Base-by-base conservation (phyloP, 495 filamentous ascomycete genomes). In the Stereocaulon alpinum region DNA sequence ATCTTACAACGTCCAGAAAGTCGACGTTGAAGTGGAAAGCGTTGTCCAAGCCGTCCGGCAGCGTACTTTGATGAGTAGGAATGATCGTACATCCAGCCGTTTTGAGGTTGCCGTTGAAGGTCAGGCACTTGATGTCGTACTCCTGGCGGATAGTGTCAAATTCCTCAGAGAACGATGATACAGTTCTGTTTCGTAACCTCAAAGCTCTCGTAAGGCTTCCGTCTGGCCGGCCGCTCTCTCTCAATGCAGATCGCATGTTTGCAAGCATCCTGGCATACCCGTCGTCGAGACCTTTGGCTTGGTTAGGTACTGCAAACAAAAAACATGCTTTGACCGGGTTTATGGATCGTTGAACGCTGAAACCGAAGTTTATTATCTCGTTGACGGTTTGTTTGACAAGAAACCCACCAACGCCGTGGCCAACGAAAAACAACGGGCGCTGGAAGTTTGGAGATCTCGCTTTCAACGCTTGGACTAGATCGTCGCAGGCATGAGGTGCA, bases 311-410 rank as follows among this genome's bases (percentile, higher is more conserved):
- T 17, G 60, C 55, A 34, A 62, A 29, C n/a, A 62, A 62, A n/a
- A 52, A 58, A 18, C 60, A 62, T 2, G 32, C 54, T 45, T 58
- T 44, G 9, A 62, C 42, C 11, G 55, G 54, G 22, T 45, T 62
- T 14, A 34, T 14, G 20, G 53, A 62, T n/a, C 34, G 27, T 27
- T 22, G 44, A 9, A 42, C 27, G 53, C 20, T 41, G 41, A 62
- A 34, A 3, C 48, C 45, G 37, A 22, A 40, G 9, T 62, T 52
- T 37, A 62, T 58, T 12, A 14, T 62, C 10, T 52, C 22, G 18
- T 40, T 62, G 12, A 62, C 60, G 20, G 48, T 44, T 40, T 62
- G 43, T 53, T 62, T 53, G n/a, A 62, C 42, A 22, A 62, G 30
- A 0, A 58, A 32, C 5, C 60, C 60, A 27, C 60, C 60, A 29